A percentile compares a stretch with the other conserved stretches of the same genome.
Evolutionary conservation across 495 filamentous ascomycete species (phyloP).

Genomic region (Xylaria cubensis): DNA sequence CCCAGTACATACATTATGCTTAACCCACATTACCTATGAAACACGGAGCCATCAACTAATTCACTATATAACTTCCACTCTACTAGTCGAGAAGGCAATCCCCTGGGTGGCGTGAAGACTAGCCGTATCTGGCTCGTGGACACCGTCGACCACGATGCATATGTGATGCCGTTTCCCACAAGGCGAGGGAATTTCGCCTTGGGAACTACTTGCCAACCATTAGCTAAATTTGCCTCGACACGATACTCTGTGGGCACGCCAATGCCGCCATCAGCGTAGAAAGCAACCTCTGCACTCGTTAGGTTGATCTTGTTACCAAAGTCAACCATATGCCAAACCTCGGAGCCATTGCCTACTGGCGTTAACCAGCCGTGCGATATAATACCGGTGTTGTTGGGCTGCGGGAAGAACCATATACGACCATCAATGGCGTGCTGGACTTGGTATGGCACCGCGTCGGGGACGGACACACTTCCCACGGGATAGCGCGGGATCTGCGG

Average conservation of each 20-base stretch:
- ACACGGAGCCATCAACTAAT: background rate
- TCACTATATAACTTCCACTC: slow-evolving; percentile 1
- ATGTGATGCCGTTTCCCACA: slow-evolving; percentile 23
- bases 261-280: slow-evolving; percentile 9
- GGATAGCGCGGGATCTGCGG: slow-evolving; percentile 26
- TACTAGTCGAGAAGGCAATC: background rate
- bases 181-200: background rate
- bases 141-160: slow-evolving; percentile 17
- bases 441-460: slow-evolving; percentile 30
- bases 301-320: slow-evolving; percentile 31
- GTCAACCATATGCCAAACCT: slow-evolving; percentile 33
- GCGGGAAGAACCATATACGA: slow-evolving; percentile 18
- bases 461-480: slow-evolving; percentile 34
- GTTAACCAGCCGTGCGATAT: slow-evolving; percentile 21
- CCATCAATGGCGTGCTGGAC: slow-evolving; percentile 42
- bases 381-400: slow-evolving; percentile 1
- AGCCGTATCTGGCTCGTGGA: slow-evolving; percentile 9
- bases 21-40: background rate
- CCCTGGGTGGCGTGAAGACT: background rate
- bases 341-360: slow-evolving; percentile 10
- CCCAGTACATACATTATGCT: background rate
- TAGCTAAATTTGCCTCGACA: background rate
- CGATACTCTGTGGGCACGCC: background rate
- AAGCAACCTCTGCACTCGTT: slow-evolving; percentile 31
- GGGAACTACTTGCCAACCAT: slow-evolving; percentile 10